Conservation (phyloP, 2,329 filamentous ascomycete species). For the Madurella fahalii region DNA sequence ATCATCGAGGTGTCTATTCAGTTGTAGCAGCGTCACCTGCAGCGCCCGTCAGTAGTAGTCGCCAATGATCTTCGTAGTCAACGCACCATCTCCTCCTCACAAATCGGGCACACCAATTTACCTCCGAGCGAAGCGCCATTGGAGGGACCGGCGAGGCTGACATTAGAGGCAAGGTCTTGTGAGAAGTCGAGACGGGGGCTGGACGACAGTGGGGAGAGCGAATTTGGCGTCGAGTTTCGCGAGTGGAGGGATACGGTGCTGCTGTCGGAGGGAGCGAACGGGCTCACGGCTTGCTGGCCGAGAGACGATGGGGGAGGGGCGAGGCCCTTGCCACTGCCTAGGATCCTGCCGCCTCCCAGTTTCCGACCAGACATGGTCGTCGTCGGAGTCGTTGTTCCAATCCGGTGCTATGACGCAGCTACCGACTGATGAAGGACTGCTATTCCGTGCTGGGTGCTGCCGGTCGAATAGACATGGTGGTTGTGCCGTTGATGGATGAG, state of each 20-base stretch:
- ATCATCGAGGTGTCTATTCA: conserved; percentile 85
- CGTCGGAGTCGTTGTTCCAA: neutral
- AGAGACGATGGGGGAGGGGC: conserved; percentile 48
- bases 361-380: conserved; percentile 72
- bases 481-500: neutral
- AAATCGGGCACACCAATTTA: conserved; percentile 90
- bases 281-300: conserved; percentile 34
- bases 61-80: neutral
- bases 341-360: conserved; percentile 85
- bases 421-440: neutral
- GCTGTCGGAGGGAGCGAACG: conserved; percentile 26
- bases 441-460: neutral
- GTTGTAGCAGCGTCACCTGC: conserved; percentile 83
- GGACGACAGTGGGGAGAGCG: conserved; percentile 54
- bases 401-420: neutral
- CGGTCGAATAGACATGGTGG: conserved; percentile 1
- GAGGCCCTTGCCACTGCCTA: conserved; percentile 81
- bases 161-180: conserved; percentile 77
- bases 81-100: conserved; percentile 91
- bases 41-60: neutral
- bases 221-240: conserved; percentile 43
- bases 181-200: conserved; percentile 66
- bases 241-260: conserved; percentile 51
- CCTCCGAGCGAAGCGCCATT: conserved; percentile 56
- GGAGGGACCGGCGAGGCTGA: conserved; percentile 60